Conservation (phyloP, 2,329 filamentous ascomycete species). For the Colletotrichum brevisporum region DNA sequence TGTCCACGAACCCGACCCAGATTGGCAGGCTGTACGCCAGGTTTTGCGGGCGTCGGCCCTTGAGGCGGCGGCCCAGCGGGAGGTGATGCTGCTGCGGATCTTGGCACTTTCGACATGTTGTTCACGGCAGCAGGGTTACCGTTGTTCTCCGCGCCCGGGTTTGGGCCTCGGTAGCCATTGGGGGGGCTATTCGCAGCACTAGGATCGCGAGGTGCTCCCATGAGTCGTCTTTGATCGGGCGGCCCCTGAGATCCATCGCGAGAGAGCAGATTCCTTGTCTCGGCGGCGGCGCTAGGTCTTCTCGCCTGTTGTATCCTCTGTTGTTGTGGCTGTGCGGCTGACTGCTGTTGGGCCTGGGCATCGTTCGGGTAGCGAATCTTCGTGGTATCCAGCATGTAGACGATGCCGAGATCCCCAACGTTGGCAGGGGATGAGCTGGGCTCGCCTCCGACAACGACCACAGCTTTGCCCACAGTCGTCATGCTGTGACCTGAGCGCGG, state of each 20-base stretch:
- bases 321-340: slow-evolving; percentile 45
- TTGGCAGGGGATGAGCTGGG: slow-evolving; percentile 89
- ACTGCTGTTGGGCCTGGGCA: slow-evolving; percentile 54
- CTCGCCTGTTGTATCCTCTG: slow-evolving; percentile 57
- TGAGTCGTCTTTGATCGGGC: slow-evolving; percentile 63
- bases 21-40: slow-evolving; percentile 56
- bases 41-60: slow-evolving; percentile 66
- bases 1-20: slow-evolving; percentile 62
- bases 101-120: slow-evolving; percentile 56
- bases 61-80: slow-evolving; percentile 65
- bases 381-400: slow-evolving; percentile 92
- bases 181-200: slow-evolving; percentile 51
- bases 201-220: slow-evolving; percentile 53
- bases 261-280: slow-evolving; percentile 56
- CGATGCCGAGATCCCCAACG: slow-evolving; percentile 86
- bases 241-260: slow-evolving; percentile 68
- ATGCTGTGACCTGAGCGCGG: slow-evolving; percentile 96
- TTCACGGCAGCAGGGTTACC: slow-evolving; percentile 49
- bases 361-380: slow-evolving; percentile 98
- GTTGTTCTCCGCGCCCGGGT: slow-evolving; percentile 53
- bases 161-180: slow-evolving; percentile 60
- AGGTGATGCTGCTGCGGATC: slow-evolving; percentile 53
- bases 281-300: slow-evolving; percentile 60
- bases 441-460: slow-evolving; percentile 94
- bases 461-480: slow-evolving; percentile 93